phyloP scores from a whole-genome alignment of 2,329 filamentous ascomycete species.

The Nemania sp. region DNA sequence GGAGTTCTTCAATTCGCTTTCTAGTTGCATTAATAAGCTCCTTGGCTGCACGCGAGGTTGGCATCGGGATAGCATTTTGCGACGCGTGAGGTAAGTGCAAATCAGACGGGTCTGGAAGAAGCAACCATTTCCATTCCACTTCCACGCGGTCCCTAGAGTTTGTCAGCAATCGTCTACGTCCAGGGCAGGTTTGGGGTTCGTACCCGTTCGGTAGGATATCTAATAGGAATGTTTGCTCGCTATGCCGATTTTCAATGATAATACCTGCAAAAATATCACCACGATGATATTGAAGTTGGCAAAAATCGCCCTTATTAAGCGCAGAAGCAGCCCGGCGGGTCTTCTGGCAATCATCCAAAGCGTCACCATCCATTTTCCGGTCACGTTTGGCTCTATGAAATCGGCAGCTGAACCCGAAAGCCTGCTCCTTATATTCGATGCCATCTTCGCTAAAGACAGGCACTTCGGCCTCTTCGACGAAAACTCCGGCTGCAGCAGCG shows the following conservation, averaged over 20 bases:
- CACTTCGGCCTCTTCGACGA: slow-evolving; percentile 84
- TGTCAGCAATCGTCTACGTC: slow-evolving; percentile 46
- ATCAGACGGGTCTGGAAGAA: slow-evolving; percentile 72
- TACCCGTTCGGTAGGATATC: slow-evolving; percentile 86
- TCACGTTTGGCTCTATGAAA: slow-evolving; percentile 90
- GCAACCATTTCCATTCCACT: slow-evolving; percentile 82
- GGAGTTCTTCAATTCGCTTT: slow-evolving; percentile 63
- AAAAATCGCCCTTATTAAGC: slow-evolving; percentile 73
- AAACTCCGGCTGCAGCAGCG: slow-evolving; percentile 87
- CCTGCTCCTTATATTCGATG: slow-evolving; percentile 88
- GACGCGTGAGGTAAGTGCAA: slow-evolving; percentile 77
- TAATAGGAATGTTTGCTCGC: slow-evolving; percentile 76
- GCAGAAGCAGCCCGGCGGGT: slow-evolving; percentile 70
- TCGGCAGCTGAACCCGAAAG: slow-evolving; percentile 90
- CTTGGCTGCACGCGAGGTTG: slow-evolving; percentile 63
- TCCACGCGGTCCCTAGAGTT: slow-evolving; percentile 69
- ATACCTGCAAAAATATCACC: slow-evolving; percentile 90
- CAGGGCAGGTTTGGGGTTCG: slow-evolving; percentile 17
- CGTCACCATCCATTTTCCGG: slow-evolving; percentile 70
- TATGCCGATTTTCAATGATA: slow-evolving; percentile 78
- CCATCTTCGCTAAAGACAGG: slow-evolving; percentile 89
- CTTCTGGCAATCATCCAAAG: slow-evolving; percentile 70
- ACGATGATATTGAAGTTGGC: slow-evolving; percentile 83
- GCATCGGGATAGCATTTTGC: slow-evolving; percentile 71
- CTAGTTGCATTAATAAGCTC: slow-evolving; percentile 70